Evolutionary conservation across 1,284 basidiomycete genomes (phyloP).

Genomic region (Leccinum solheimii): DNA sequence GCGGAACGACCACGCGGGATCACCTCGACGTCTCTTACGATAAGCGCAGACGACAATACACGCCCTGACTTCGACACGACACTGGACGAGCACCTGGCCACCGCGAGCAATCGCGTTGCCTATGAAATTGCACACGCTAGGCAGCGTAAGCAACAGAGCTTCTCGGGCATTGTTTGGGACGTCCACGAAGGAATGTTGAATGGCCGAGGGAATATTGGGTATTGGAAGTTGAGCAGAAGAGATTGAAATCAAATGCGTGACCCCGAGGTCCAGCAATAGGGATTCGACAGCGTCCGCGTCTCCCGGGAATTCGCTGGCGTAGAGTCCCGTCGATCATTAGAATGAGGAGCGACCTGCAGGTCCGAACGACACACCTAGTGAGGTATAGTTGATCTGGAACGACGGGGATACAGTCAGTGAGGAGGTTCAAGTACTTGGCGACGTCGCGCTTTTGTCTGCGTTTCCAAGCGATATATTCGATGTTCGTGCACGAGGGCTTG

Average conservation of each 20-base stretch:
- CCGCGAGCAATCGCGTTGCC: conserved; percentile 39
- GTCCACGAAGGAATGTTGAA: conserved; percentile 43
- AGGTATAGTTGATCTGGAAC: conserved; percentile 49
- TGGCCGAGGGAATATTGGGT: conserved; percentile 31
- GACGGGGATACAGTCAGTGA: conserved; percentile 51
- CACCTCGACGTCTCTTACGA: conserved; percentile 40
- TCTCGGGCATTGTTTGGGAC: conserved; percentile 39
- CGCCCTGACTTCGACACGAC: conserved; percentile 49
- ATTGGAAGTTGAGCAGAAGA: conserved; percentile 45
- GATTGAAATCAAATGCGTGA: conserved; percentile 53
- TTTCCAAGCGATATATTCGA: conserved; percentile 55
- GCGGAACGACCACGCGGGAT: conserved; percentile 14
- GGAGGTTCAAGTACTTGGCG: conserved; percentile 47
- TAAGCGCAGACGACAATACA: conserved; percentile 66
- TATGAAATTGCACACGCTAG: conserved; percentile 45
- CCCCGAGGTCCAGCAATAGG: conserved; percentile 49
- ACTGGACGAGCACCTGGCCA: conserved; percentile 67
- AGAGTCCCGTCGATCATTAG: conserved; percentile 1
- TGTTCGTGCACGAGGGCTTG: conserved; percentile 41
- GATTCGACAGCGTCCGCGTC: conserved; percentile 50
- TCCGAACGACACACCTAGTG: conserved; percentile 42
- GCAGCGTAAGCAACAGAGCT: conserved; percentile 45
- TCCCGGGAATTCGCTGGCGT: conserved; percentile 51
- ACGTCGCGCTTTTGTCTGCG: conserved; percentile 53
- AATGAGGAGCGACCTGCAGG: background rate